phyloP scores from a whole-genome alignment of 805 yeast species.

The Ogataea paraovalis region DNA sequence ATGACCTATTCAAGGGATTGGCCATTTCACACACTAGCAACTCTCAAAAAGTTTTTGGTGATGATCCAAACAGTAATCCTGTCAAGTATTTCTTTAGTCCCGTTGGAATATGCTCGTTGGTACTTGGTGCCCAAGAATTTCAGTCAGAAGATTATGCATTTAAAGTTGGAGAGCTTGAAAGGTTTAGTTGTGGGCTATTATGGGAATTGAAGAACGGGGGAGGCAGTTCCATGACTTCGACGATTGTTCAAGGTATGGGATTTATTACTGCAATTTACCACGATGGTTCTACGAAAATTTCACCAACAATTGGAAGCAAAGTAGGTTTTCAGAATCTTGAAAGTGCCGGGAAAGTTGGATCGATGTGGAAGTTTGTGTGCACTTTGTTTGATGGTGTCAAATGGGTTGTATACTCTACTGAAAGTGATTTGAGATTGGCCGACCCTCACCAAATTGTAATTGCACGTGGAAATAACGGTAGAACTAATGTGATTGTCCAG shows the following conservation, averaged over 20 bases:
- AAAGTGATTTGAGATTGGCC: conserved; percentile 11
- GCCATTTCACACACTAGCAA: conserved; percentile 63
- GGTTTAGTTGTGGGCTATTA: conserved; percentile 31
- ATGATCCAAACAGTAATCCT: conserved; percentile 45
- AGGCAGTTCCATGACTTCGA: conserved; percentile 33
- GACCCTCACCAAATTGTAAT: conserved; percentile 27
- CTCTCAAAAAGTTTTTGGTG: conserved; percentile 65
- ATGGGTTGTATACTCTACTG: conserved; percentile 60
- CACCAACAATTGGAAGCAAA: conserved; percentile 53
- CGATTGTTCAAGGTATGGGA: conserved; percentile 79
- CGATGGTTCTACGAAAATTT: conserved; percentile 39
- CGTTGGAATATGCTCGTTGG: conserved; percentile 59
- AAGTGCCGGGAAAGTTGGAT: conserved; percentile 33
- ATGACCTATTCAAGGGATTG: conserved; percentile 46
- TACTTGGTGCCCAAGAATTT: conserved; percentile 45
- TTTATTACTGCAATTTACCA: conserved; percentile 58
- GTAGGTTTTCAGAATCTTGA: conserved; percentile 60
- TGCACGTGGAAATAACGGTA: conserved; percentile 30
- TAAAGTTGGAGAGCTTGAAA: conserved; percentile 28
- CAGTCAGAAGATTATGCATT: conserved; percentile 17
- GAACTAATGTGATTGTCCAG: conserved; percentile 38
- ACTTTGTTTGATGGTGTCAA: conserved; percentile 49
- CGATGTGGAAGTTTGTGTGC: conserved; percentile 44
- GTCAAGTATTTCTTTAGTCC: conserved; percentile 61
- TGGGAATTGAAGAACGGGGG: conserved; percentile 31